Percentiles rank a stretch among this genome's conserved stretches.
Conservation (phyloP, 1,139 yeast species). For the Candida pseudoviswanathii region DNA sequence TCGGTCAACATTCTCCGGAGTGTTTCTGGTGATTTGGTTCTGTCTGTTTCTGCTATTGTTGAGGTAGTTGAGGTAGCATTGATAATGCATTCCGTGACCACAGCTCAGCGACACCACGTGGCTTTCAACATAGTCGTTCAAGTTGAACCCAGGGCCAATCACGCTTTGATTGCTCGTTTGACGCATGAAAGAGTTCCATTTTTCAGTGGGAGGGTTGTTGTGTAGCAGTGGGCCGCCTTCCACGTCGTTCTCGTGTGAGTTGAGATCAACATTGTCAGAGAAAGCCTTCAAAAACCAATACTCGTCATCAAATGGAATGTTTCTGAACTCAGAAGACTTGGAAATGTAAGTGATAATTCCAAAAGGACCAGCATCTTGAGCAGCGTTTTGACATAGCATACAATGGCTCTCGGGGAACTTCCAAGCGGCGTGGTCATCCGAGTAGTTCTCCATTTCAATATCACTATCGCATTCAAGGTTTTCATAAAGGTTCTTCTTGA, state of each 20-base stretch:
- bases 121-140: conserved; percentile 38
- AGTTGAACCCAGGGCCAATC: conserved; percentile 74
- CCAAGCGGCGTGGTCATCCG: conserved; percentile 51
- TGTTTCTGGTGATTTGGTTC: conserved; percentile 76
- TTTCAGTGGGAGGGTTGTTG: conserved; percentile 25
- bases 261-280: conserved; percentile 55
- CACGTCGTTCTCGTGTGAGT: conserved; percentile 34
- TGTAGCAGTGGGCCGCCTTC: conserved; percentile 1
- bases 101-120: conserved; percentile 75
- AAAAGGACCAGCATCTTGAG: conserved; percentile 68
- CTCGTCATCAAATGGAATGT: conserved; percentile 61
- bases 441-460: conserved; percentile 38
- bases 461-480: conserved; percentile 33
- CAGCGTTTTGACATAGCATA: conserved; percentile 85
- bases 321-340: conserved; percentile 61
- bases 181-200: conserved; percentile 42
- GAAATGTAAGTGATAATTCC: conserved; percentile 70
- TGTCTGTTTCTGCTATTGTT: conserved; percentile 56
- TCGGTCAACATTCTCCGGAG: conserved; percentile 72
- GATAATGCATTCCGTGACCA: conserved; percentile 92
- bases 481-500: conserved; percentile 47
- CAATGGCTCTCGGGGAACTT: conserved; percentile 79
- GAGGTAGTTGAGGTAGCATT: conserved; percentile 70
- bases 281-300: conserved; percentile 72
- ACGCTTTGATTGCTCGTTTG: conserved; percentile 41